phyloP scores from a whole-genome alignment of 192 early-diverging fungal species.

The Dissophora ornata region DNA sequence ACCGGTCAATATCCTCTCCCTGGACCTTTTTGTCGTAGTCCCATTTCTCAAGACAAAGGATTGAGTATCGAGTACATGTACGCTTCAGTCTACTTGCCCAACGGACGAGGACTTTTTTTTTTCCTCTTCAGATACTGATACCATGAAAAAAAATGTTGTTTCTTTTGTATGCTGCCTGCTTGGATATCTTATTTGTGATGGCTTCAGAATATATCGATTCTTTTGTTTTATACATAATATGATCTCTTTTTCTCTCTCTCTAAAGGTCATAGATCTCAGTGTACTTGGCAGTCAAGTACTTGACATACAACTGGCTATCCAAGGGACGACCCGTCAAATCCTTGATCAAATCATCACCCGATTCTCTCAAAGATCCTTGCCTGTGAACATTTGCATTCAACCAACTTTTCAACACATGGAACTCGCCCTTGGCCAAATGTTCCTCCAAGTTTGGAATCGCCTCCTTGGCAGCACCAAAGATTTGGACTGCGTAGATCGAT shows the following conservation, averaged over 20 bases:
- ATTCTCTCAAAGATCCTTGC: slow-evolving; percentile 37
- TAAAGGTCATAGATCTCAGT: slow-evolving; percentile 51
- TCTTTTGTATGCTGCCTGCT: too few species aligned
- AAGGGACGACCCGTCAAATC: slow-evolving; percentile 39
- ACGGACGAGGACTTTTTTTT: too few species aligned
- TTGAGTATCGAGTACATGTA: too few species aligned
- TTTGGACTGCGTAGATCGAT: slow-evolving; percentile 48
- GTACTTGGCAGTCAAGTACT: slow-evolving; percentile 54
- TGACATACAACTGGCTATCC: slow-evolving; percentile 33
- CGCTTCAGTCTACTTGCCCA: too few species aligned
- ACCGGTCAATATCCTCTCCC: too few species aligned
- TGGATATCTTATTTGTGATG: too few species aligned
- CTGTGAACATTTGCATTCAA: slow-evolving; percentile 52
- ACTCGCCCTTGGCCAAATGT: slow-evolving; percentile 49
- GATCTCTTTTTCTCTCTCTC: neutral
- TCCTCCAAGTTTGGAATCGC: slow-evolving; percentile 44
- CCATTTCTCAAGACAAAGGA: too few species aligned
- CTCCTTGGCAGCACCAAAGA: slow-evolving; percentile 28
- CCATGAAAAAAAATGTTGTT: too few species aligned
- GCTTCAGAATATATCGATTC: too few species aligned
- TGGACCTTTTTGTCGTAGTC: too few species aligned
- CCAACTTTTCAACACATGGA: slow-evolving; percentile 53
- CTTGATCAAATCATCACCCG: slow-evolving; percentile 50
- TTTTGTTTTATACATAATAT: too few species aligned
- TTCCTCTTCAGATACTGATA: too few species aligned